Conservation (phyloP, 129 eudicot species). For the Pulicaria dysenterica region DNA sequence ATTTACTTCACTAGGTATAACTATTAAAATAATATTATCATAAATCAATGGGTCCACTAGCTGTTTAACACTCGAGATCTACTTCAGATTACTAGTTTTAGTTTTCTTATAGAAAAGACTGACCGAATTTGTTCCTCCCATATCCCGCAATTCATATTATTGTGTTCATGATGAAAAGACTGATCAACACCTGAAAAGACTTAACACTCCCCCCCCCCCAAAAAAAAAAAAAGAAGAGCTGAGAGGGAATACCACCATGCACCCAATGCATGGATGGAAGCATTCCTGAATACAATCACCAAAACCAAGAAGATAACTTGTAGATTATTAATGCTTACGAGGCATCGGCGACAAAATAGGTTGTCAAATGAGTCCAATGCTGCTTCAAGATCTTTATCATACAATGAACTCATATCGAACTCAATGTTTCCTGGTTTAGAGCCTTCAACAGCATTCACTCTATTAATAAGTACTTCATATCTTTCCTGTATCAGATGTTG, state of each 20-base stretch:
- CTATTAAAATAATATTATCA: background rate
- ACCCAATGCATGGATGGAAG: slow-evolving; percentile 19
- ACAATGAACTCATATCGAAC: slow-evolving; percentile 56
- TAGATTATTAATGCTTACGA: slow-evolving; percentile 50
- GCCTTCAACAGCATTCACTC: slow-evolving; percentile 40
- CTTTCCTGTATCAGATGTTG: slow-evolving; percentile 87
- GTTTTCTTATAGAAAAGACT: background rate
- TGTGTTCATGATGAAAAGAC: background rate
- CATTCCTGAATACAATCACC: slow-evolving; percentile 1
- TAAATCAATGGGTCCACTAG: background rate
- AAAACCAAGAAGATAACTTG: slow-evolving; percentile 17
- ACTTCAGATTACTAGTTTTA: background rate
- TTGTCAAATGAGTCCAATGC: slow-evolving; percentile 98
- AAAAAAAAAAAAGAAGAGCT: too few relatives aligned
- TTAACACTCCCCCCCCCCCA: background rate
- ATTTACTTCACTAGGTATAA: slow-evolving; percentile 1
- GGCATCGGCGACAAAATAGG: slow-evolving; percentile 96
- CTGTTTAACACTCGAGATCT: background rate
- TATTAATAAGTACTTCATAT: slow-evolving; percentile 69
- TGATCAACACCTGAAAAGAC: background rate
- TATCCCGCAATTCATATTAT: background rate
- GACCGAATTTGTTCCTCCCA: background rate
- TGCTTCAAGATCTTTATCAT: slow-evolving; percentile 88
- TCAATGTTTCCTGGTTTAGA: slow-evolving; percentile 45
- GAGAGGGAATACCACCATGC: background rate